Conservation (phyloP, 2,329 filamentous ascomycete genomes). For the Myriosclerotinia scirpicola region DNA sequence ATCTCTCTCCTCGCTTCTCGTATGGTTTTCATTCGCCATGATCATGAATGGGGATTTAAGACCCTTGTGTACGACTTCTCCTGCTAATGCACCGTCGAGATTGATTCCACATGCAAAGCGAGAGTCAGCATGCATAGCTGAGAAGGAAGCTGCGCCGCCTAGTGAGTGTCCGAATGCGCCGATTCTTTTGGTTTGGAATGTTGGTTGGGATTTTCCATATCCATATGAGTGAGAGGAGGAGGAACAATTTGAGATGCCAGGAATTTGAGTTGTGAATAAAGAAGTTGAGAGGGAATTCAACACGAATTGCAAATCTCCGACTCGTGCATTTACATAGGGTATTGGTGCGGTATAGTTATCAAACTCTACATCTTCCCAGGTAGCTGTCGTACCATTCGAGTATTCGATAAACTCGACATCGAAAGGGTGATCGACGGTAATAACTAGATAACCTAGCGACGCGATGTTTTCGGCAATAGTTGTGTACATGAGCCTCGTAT, state of each 20-base stretch:
- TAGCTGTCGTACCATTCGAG: slow-evolving; percentile 33
- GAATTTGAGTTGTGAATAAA: slow-evolving; percentile 13
- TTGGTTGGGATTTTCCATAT: background rate
- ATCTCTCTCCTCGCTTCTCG: slow-evolving; percentile 33
- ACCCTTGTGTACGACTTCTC: slow-evolving; percentile 34
- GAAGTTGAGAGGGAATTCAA: slow-evolving; percentile 30
- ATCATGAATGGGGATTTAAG: slow-evolving; percentile 40
- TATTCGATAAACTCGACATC: slow-evolving; percentile 42
- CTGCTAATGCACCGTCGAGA: slow-evolving; percentile 43
- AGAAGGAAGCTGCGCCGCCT: slow-evolving; percentile 42
- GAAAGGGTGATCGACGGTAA: slow-evolving; percentile 43
- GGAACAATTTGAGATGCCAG: background rate
- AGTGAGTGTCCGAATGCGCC: slow-evolving; percentile 41
- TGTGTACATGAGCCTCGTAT: slow-evolving; percentile 39
- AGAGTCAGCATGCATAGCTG: slow-evolving; percentile 38
- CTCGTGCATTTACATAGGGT: slow-evolving; percentile 29
- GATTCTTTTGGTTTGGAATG: slow-evolving; percentile 29
- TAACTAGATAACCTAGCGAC: slow-evolving; percentile 41
- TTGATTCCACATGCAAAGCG: slow-evolving; percentile 43
- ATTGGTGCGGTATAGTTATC: slow-evolving; percentile 24
- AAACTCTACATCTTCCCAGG: slow-evolving; percentile 27
- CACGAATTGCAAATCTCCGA: slow-evolving; percentile 35
- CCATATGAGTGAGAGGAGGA: background rate
- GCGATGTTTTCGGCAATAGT: slow-evolving; percentile 39
- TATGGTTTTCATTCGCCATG: slow-evolving; percentile 36